Conservation (phyloP, 2,329 filamentous ascomycete genomes). For the Cadophora gregata region DNA sequence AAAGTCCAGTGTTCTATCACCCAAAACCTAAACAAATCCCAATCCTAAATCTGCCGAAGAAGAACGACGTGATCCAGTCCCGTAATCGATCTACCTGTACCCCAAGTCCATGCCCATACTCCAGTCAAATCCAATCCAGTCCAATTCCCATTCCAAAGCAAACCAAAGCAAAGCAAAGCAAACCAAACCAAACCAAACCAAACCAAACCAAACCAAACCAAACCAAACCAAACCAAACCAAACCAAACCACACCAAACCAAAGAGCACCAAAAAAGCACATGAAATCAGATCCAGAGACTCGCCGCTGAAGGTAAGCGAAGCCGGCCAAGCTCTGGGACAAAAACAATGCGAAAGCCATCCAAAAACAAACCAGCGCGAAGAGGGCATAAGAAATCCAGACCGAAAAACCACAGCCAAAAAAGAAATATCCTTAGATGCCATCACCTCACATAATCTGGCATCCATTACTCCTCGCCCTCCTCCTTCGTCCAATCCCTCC, state of each 20-base stretch:
- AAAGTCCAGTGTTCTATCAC: no score
- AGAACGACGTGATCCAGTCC: neutral
- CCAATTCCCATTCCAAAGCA: neutral
- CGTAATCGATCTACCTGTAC: constrained; percentile 5
- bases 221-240: neutral
- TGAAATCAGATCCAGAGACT: neutral
- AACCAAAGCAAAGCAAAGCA: neutral
- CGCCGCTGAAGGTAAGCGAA: neutral
- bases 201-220: no score
- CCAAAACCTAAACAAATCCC: neutral
- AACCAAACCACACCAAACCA: neutral
- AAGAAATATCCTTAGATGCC: neutral
- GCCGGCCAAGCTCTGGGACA: neutral
- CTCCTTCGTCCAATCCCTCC: constrained; percentile 55
- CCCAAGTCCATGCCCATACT: constrained; percentile 15
- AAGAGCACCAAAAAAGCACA: neutral
- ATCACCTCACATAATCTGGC: constrained; percentile 65
- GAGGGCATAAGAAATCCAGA: neutral
- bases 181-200: neutral
- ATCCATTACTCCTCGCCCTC: constrained; percentile 68
- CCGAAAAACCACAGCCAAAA: neutral
- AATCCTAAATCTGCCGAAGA: neutral
- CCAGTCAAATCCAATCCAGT: neutral
- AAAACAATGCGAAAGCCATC: neutral
- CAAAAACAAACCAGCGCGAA: neutral